Evolutionary conservation across 2,329 filamentous ascomycete genomes (phyloP), one percentile per base, ranked within the genome.

Genomic region (Cladobotryum protrusum): DNA sequence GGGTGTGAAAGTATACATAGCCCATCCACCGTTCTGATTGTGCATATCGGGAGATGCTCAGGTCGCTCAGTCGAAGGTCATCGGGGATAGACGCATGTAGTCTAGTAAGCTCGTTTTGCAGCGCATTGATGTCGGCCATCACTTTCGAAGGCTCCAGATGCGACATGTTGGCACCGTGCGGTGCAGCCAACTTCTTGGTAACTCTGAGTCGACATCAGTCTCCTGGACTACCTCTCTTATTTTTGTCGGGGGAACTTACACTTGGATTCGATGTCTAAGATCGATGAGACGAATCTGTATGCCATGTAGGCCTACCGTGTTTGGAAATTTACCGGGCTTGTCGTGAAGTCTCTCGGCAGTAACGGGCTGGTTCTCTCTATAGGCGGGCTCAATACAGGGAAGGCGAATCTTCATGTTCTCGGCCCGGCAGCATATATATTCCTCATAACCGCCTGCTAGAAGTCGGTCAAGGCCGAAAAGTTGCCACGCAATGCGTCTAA

Each of bases 391-490:
- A 14, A 57, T 57, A 46, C 67, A 68, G 6, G 69, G 69, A 17
- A 71, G 52, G 2, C 64, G 58, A 7, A 72, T 65, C 50, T 64
- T 66, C 66, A 71, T 69, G 32, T 64, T 64, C 13, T 70, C 64
- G 5, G 65, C 61, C 11, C 65, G 62, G 32, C 65, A 66, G 12
- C 61, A 60, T 17, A 72, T 63, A 49, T 72, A 70, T 44, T 70
- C 68, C 20, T 71, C 68, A 42, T 69, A 72, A 1, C 69, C 69
- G 2, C 64, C 67, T 1, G 69, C 67, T 11, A 71, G 60, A 19
- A 68, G 53, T 7, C 69, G 63, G 45, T 72, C 69, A 41, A 70
- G 54, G 41, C 66, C 57, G 50, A 69, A 72, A 37, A 70, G 56
- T 34, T 67, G 64, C 69, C 69, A 72, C 2, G 63, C 67, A 18